Base-by-base conservation (phyloP, 2,329 filamentous ascomycete species). In the Hymenoscyphus scutula region DNA sequence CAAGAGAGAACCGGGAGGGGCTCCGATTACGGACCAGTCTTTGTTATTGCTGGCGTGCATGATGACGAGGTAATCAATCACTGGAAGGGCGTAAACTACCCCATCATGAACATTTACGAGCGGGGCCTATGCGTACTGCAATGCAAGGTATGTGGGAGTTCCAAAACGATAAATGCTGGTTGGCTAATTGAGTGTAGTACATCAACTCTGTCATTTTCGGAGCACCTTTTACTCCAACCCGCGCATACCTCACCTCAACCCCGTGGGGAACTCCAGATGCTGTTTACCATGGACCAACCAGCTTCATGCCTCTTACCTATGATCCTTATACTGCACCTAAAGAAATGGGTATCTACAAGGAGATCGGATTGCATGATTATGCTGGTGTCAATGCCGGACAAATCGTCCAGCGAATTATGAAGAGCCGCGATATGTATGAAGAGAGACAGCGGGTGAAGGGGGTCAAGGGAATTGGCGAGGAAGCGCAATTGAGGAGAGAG, bases 51-150 rank as follows among this genome's bases (percentile, higher is more conserved):
- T 2, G 95, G 95, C 56, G 88, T 99, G 27, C 95, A 99, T 77
- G 91, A 97, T 72, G 95, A 99, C 75, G 87, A 89, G 67, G 92
- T 96, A 64, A 96, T 99, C 76, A 99, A 99, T 77, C 82, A 89
- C 71, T 96, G 92, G 90, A 98, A 98, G 78, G 94, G 95, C 38
- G 84, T 97, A 71, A 99, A 99, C 79, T 99, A 97, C 74, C 95
- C 95, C 29, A 98, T 99, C 78, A 99, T 99, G 95, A 99, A 98
- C 80, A 93, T 97, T 62, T 97, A 94, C 72, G 95, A 99, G 80
- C 89, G 95, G 51, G 93, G 93, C 1, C 86, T 99, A 25, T 99
- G 95, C 75, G 94, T 98, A 32, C 80, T 98, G 66, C 95, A 99
- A 74, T 99, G 95, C 81, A 89, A 89, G 76, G 91, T 94, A 81